Conservation (phyloP, 345 rosid species). For the Populus ilicifolia region DNA sequence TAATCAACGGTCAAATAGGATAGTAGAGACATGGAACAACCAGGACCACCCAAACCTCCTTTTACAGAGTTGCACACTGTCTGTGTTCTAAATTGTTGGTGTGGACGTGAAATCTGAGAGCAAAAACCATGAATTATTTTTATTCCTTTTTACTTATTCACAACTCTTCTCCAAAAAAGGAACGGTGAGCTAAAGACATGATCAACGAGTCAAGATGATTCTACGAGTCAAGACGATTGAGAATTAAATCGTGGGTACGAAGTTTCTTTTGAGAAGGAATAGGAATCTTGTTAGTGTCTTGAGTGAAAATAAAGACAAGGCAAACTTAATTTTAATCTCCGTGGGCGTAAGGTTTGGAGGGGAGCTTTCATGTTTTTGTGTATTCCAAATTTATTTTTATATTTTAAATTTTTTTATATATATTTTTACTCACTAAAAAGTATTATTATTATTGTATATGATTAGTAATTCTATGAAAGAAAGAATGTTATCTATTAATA, state of each 20-base stretch:
- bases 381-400: too few species aligned
- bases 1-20: neutral
- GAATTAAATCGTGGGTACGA: neutral
- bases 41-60: neutral
- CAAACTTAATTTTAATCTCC: too few species aligned
- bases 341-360: too few species aligned
- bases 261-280: neutral
- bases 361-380: too few species aligned
- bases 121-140: neutral
- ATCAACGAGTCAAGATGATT: neutral
- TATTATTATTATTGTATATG: too few species aligned
- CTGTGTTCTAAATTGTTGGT: slow-evolving; percentile 12
- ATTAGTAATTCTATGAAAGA: too few species aligned
- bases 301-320: neutral
- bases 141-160: neutral
- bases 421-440: too few species aligned
- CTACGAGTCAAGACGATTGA: neutral
- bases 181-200: neutral
- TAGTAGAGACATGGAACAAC: neutral
- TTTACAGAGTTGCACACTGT: neutral
- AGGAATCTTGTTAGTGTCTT: slow-evolving; percentile 14
- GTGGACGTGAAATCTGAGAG: neutral
- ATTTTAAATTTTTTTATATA: too few species aligned
- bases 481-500: too few species aligned
- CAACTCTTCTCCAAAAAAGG: neutral